phyloP scores from a whole-genome alignment of 192 early-diverging fungal species.

The Phlyctochytrium bullatum region DNA sequence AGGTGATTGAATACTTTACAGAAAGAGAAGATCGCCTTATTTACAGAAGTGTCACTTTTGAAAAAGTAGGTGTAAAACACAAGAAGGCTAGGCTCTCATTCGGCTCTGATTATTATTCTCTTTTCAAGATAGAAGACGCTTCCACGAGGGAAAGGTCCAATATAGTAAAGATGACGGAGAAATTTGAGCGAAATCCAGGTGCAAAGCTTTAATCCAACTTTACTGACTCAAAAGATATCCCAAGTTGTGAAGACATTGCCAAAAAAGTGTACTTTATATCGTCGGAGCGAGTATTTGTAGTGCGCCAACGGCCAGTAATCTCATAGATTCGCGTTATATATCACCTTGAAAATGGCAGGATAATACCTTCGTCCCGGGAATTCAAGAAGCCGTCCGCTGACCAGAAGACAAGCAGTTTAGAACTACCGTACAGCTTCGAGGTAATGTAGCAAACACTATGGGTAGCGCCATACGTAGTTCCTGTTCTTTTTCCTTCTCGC shows the following conservation, averaged over 20 bases:
- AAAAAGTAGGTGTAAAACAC: constrained; percentile 18
- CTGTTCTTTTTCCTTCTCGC: background rate
- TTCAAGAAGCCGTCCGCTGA: constrained; percentile 55
- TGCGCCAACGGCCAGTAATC: background rate
- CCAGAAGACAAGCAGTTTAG: constrained; percentile 46
- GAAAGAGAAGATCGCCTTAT: constrained; percentile 53
- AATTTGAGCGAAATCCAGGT: constrained; percentile 45
- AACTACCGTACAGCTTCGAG: constrained; percentile 36
- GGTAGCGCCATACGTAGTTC: constrained; percentile 31
- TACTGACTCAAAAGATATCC: constrained; percentile 16
- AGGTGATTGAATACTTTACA: constrained; percentile 50
- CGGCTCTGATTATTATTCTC: too few species aligned
- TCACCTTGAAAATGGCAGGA: constrained; percentile 46
- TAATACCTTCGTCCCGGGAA: constrained; percentile 52
- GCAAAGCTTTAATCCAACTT: background rate
- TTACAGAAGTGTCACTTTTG: constrained; percentile 54
- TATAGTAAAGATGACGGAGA: constrained; percentile 60
- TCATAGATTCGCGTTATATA: constrained; percentile 51
- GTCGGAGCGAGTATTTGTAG: constrained; percentile 41
- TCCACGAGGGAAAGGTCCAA: constrained; percentile 3
- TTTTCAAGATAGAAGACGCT: constrained; percentile 17
- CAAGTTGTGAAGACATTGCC: constrained; percentile 36
- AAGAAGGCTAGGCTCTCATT: too few species aligned
- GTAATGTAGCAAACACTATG: too few species aligned
- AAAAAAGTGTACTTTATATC: constrained; percentile 58